Percentiles rank a stretch among this genome's conserved stretches.
Conservation (phyloP, 352 stramenopile genomes). For the Phytophthora palmivora region DNA sequence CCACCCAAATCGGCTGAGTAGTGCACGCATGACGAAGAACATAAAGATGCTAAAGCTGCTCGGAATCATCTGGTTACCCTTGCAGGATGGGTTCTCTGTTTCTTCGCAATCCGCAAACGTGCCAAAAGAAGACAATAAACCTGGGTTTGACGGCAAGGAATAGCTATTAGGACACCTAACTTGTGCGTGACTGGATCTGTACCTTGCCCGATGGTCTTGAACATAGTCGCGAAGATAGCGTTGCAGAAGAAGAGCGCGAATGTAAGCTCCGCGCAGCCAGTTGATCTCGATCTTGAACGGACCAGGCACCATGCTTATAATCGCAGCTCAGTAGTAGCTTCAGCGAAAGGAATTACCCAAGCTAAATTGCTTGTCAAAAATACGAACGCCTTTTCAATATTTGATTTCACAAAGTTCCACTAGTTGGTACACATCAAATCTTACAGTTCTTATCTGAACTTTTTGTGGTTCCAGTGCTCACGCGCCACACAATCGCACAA, state of each 20-base stretch:
- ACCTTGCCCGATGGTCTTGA: slow-evolving; percentile 74
- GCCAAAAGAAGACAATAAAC: slow-evolving; percentile 53
- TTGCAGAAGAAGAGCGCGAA: slow-evolving; percentile 80
- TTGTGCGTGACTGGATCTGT: not conserved
- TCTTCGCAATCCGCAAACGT: slow-evolving; percentile 69
- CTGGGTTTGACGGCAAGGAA: slow-evolving; percentile 5
- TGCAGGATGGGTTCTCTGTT: slow-evolving; percentile 48
- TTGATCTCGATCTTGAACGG: slow-evolving; percentile 36
- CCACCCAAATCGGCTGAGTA: slow-evolving; percentile 54
- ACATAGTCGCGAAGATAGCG: slow-evolving; percentile 66
- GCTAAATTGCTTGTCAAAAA: no score
- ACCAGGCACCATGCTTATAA: not conserved
- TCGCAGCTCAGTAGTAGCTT: no score
- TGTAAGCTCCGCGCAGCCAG: slow-evolving; percentile 55
- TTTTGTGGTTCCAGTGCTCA: slow-evolving; percentile 44
- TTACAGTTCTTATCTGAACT: slow-evolving; percentile 3
- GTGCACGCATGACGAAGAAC: slow-evolving; percentile 61
- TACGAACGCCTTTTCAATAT: slow-evolving; percentile 35
- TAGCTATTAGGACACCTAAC: not conserved
- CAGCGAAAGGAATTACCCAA: no score
- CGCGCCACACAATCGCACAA: slow-evolving; percentile 34
- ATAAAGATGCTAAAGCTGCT: slow-evolving; percentile 66
- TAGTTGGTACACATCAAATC: slow-evolving; percentile 12
- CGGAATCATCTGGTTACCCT: slow-evolving; percentile 79
- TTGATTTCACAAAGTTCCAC: slow-evolving; percentile 1